Evolutionary conservation across 805 yeast species (phyloP), one percentile per base, ranked within the genome.

Genomic region (Candida glaebosa): DNA sequence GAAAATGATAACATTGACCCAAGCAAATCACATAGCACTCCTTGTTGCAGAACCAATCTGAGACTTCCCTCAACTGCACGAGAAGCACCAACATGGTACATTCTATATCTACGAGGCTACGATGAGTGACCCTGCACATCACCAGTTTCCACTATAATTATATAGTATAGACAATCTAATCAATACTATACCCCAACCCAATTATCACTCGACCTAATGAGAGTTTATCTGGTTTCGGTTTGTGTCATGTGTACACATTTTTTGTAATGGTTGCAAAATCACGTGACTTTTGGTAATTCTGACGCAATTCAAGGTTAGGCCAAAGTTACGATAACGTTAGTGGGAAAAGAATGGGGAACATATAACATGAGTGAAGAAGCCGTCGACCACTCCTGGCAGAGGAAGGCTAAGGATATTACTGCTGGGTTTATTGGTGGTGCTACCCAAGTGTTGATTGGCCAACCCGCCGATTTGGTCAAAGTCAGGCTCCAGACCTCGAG

Each of bases 351-450:
- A 24, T 28, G 31, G 31, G n/a, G 5, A 10, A 14, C 14, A 34
- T 15, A 34, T 9, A 18, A 20, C 19, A 35, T 35, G 38, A 35
- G 38, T 22, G 38, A 35, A 22, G 38, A 35, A 8, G 24, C 15
- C 19, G 49, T 69, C 4, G 75, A 70, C 48, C 55, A 54, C 12
- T 67, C 73, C 1, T 39, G 63, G 20, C 42, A 56, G 3, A 47
- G 75, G 40, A 70, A 69, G 42, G 58, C 51, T 20, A 70, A 70
- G 45, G 75, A 70, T 45, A 54, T 69, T 4, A 57, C 69, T 3
- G 74, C 75, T 10, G 75, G 75, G 1, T 70, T 70, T 44, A 55
- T 69, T 4, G 75, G 75, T 2, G 75, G 75, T 5, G 74, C 74
- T 24, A 64, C 73, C 2, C 75, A 70, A 48, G 75, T 70, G 12